A percentile compares a stretch with the other conserved stretches of the same genome.
These are phyloP conservation scores for Prunus kanzakura DNA, from an alignment of 306 rosid genomes.

Conservation along the genomic window DNA sequence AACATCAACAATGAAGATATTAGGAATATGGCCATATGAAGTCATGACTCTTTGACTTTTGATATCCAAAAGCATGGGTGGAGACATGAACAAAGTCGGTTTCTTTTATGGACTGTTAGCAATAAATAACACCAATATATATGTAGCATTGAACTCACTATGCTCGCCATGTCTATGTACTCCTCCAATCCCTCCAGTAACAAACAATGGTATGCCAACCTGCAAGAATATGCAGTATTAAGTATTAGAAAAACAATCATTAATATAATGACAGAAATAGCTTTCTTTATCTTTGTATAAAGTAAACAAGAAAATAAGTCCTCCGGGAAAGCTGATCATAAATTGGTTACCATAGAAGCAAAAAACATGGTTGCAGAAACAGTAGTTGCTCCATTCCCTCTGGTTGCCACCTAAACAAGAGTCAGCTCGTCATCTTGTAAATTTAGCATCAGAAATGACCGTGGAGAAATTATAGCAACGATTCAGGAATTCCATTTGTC, in stretches of 20 bases:
- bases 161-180: slow-evolving; percentile 83
- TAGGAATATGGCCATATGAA: neutral
- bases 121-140: slow-evolving; percentile 14
- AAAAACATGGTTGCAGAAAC: slow-evolving; percentile 91
- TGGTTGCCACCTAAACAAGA: slow-evolving; percentile 58
- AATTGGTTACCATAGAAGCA: slow-evolving; percentile 59
- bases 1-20: neutral
- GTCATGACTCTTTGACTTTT: neutral
- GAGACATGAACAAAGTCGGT: neutral
- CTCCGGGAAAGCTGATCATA: slow-evolving; percentile 9
- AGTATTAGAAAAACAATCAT: neutral
- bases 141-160: slow-evolving; percentile 48
- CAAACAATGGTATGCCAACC: slow-evolving; percentile 81
- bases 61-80: neutral
- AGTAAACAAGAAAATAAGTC: slow-evolving; percentile 6
- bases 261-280: slow-evolving; percentile 6
- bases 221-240: slow-evolving; percentile 23
- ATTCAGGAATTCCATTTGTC: neutral
- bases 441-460: slow-evolving; percentile 2
- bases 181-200: slow-evolving; percentile 96
- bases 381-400: slow-evolving; percentile 90
- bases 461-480: neutral
- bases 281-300: neutral
- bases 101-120: slow-evolving; percentile 16
- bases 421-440: slow-evolving; percentile 13